phyloP scores from a whole-genome alignment of 805 yeast species.

The Starmerella ratchasimensis region DNA sequence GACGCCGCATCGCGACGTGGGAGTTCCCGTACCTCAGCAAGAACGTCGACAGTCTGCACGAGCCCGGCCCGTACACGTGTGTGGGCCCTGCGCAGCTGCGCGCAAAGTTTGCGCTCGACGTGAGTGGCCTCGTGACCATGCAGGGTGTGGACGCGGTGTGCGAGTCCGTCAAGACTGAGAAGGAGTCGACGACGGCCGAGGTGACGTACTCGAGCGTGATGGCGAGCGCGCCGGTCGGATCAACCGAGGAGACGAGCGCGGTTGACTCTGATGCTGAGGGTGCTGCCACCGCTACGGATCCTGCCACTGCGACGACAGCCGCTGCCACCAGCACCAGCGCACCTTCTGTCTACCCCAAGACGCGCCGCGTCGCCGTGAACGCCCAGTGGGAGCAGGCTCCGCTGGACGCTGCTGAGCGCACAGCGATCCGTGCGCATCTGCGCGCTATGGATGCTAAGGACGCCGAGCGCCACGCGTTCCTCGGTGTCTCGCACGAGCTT shows the following conservation, averaged over 20 bases:
- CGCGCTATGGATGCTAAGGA: slow-evolving; percentile 42
- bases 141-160: slow-evolving; percentile 17
- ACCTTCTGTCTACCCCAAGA: slow-evolving; percentile 17
- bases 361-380: slow-evolving; percentile 8
- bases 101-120: slow-evolving; percentile 14
- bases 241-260: neutral
- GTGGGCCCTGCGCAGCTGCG: slow-evolving; percentile 10
- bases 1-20: slow-evolving; percentile 25
- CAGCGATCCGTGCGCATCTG: slow-evolving; percentile 36
- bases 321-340: neutral
- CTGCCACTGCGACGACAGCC: neutral
- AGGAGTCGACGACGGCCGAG: slow-evolving; percentile 10
- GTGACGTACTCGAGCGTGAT: neutral
- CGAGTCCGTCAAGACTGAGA: slow-evolving; percentile 9
- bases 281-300: neutral
- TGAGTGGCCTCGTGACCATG: slow-evolving; percentile 16
- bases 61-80: slow-evolving; percentile 18
- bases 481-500: slow-evolving; percentile 49
- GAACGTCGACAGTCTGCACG: slow-evolving; percentile 21
- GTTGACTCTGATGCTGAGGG: neutral
- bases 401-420: slow-evolving; percentile 35
- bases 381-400: slow-evolving; percentile 35
- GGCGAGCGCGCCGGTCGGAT: too few relatives aligned
- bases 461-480: slow-evolving; percentile 37
- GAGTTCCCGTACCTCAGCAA: slow-evolving; percentile 20